Evolutionary conservation across 1,284 basidiomycete genomes (phyloP), one percentile per base, ranked within the genome.

Genomic region (Earliella scabrosa): DNA sequence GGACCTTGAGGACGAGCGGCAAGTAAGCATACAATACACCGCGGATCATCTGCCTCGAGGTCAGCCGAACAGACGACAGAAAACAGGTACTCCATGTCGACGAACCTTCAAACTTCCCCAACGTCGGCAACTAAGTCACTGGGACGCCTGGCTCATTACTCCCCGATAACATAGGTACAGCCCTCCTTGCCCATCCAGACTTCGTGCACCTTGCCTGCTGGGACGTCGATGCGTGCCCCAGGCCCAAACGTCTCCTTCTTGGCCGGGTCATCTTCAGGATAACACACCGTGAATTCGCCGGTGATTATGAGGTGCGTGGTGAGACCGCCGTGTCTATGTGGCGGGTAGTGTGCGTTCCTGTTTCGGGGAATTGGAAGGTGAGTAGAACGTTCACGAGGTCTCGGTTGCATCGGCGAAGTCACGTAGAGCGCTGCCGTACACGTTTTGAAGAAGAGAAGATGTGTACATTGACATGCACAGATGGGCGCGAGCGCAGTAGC

Each of bases 101-200:
- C 18, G 18, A 13, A 21, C 34, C n/a, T 44, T 23, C 21, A 36
- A 18, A 23, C 24, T 40, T 38, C 36, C n/a, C n/a, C n/a, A n/a
- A n/a, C n/a, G n/a, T n/a, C n/a, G n/a, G n/a, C n/a, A n/a, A n/a
- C n/a, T n/a, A n/a, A n/a, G n/a, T n/a, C n/a, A n/a, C n/a, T n/a
- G n/a, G n/a, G n/a, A n/a, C n/a, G n/a, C n/a, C n/a, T n/a, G n/a
- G n/a, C n/a, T n/a, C n/a, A n/a, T 29, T 50, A 71, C 55, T 72
- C 71, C 6, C 72, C 71, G 29, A 72, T 70, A 39, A 72, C 69
- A 55, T 71, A 69, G 29, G 66, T 72, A 55, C 72, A 72, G 16
- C 69, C 71, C 26, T 68, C 61, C 27, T 63, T 57, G 14, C 71
- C 71, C 45, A 72, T 68, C 69, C 71, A 72, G 2, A 72, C 68